A percentile compares a stretch with the other conserved stretches of the same genome.
Conservation (phyloP, 2,329 filamentous ascomycete species). For the Aureobasidium lini region DNA sequence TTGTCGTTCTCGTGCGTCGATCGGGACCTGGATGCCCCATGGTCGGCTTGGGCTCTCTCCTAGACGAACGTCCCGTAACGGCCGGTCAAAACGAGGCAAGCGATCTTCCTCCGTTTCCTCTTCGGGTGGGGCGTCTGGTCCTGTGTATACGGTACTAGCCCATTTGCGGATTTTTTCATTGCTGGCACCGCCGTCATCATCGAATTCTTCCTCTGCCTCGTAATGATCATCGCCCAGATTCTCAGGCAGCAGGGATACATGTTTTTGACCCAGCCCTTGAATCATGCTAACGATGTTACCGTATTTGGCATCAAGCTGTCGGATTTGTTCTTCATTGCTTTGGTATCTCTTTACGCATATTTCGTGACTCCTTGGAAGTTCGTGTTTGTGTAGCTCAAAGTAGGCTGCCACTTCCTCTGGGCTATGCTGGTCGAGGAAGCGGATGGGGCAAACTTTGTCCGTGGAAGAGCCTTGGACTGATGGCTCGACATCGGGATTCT, state of each 20-base stretch:
- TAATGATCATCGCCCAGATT: constrained; percentile 42
- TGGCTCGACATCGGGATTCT: constrained; percentile 11
- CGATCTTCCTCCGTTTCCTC: constrained; percentile 53
- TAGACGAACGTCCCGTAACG: constrained; percentile 81
- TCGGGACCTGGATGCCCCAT: constrained; percentile 81
- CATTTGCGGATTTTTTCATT: constrained; percentile 75
- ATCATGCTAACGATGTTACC: constrained; percentile 92
- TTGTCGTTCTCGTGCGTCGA: constrained; percentile 35
- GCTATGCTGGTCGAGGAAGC: constrained; percentile 84
- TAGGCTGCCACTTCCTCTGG: constrained; percentile 90
- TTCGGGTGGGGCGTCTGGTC: constrained; percentile 30
- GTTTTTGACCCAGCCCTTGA: constrained; percentile 76
- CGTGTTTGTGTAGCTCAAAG: constrained; percentile 91
- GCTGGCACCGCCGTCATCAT: constrained; percentile 40
- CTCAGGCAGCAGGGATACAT: constrained; percentile 74
- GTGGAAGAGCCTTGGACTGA: constrained; percentile 16
- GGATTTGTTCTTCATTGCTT: constrained; percentile 75
- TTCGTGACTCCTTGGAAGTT: constrained; percentile 87
- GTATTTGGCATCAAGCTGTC: constrained; percentile 88
- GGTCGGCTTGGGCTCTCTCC: constrained; percentile 89
- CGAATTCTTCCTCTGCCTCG: constrained; percentile 23
- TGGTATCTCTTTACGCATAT: constrained; percentile 87
- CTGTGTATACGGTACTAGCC: constrained; percentile 61
- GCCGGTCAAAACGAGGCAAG: constrained; percentile 70
- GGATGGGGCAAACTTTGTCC: constrained; percentile 76